Conservation (phyloP, 129 eudicot genomes). For the Flaveria sonorensis region DNA sequence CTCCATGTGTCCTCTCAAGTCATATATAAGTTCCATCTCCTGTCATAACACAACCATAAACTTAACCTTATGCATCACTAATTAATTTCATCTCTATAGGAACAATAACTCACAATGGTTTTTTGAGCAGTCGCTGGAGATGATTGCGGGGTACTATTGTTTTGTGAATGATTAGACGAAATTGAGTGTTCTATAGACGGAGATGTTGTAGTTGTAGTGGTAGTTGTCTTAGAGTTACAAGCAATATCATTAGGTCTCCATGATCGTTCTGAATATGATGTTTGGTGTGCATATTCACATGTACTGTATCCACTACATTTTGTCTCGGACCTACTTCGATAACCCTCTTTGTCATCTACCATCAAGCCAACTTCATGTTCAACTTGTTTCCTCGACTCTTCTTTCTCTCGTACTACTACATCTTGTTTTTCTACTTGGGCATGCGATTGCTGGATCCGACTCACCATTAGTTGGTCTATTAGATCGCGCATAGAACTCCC, state of each 20-base stretch:
- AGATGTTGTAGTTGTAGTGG: constrained; percentile 32
- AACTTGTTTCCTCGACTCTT: background rate
- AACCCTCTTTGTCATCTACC: constrained; percentile 37
- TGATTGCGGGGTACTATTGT: constrained; percentile 35
- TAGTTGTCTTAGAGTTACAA: constrained; percentile 42
- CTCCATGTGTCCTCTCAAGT: constrained; percentile 75
- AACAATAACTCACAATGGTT: constrained; percentile 52
- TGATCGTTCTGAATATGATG: constrained; percentile 29
- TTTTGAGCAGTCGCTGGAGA: constrained; percentile 24
- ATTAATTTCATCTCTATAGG: no score
- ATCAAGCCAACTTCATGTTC: constrained; percentile 21
- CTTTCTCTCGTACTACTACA: constrained; percentile 2
- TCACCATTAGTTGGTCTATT: constrained; percentile 68
- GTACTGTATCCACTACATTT: constrained; percentile 33
- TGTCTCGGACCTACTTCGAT: constrained; percentile 29
- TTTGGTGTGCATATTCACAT: constrained; percentile 40
- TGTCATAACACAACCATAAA: constrained; percentile 30
- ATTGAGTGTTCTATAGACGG: constrained; percentile 47
- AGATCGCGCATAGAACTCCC: constrained; percentile 57
- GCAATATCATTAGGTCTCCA: constrained; percentile 43
- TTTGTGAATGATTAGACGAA: constrained; percentile 29
- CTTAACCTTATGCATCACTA: background rate
- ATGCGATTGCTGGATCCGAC: constrained; percentile 39
- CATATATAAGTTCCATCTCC: constrained; percentile 83
- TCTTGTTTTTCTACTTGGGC: constrained; percentile 16